Evolutionary conservation across 2,329 filamentous ascomycete species (phyloP), one percentile per base, ranked within the genome.

Genomic region (Alternaria hordeiaustralica): DNA sequence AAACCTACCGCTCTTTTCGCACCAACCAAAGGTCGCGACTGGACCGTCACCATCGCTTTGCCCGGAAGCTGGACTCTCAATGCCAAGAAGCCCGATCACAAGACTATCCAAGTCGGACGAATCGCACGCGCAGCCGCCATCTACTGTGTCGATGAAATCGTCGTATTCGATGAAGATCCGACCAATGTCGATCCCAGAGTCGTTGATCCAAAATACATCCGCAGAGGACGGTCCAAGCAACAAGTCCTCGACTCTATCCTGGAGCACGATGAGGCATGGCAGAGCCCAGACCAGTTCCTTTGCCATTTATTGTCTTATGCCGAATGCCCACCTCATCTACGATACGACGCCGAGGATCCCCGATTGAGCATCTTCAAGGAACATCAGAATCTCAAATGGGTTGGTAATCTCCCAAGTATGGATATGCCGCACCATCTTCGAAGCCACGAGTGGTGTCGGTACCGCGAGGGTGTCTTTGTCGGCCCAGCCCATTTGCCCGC

Each of bases 361-460:
- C 89, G 92, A 71, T 90, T 89, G 76, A 81, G 85, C 2, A 84
- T 97, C 4, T 95, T 96, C 71, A 90, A 90, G 1, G 83, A 94
- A 66, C 93, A 96, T 75, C 89, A 91, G 10, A 94, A 96, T 75
- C 84, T 96, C 45, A 85, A 88, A 43, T 88, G 88, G 12, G 92
- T 92, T 43, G 92, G 92, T 8, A 85, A 90, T 43, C 82, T 96
- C 26, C 92, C 92, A 0, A 92, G 88, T 73, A 82, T 96, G 60
- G 93, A 96, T 77, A 93, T 96, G 86, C 93, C 93, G 15, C 92
- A 95, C 77, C 93, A 97, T 79, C 85, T 94, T 9, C 87, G 91
- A 66, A 86, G 87, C 13, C 87, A 90, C 58, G 92, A 96, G 74
- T 94, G 90, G 89, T 89, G 93, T 67, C 87, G 87, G 15, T 97